Base-by-base conservation (phyloP, 2,329 filamentous ascomycete genomes). In the Tolypocladium tundrense region DNA sequence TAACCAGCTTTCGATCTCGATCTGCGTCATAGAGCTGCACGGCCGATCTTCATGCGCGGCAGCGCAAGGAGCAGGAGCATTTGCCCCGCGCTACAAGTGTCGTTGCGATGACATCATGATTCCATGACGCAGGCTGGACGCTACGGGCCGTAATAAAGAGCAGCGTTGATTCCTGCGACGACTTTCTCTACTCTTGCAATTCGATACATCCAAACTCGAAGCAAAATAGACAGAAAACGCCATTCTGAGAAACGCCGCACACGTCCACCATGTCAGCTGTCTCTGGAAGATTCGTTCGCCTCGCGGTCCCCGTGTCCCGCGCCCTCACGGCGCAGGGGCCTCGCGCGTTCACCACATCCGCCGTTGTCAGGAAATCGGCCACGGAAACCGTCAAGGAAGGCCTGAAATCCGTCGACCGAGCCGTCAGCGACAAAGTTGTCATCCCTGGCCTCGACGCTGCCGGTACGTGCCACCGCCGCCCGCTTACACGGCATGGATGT, bases 361-460 rank as follows among this genome's bases (percentile, higher is more conserved):
- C 75, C 11, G 68, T 69, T 2, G 63, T 70, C 10, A 74, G 74
- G 53, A 84, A 83, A 72, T 73, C 76, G 11, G 72, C 77, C 3
- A 73, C 79, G 55, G 81, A 86, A 58, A 63, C 76, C 0, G 79
- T 81, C 64, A 87, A 86, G 71, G 83, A 87, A 60, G 77, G 77
- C 4, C 70, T 82, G 58, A 84, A 86, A 71, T 73, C 72, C 7
- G 81, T 85, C 7, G 82, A 87, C 72, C 77, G 82, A 37, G 77
- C 73, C 54, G 81, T 87, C 48, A 79, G 80, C 59, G 79, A 84
- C 67, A 86, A 84, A 67, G 67, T 87, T 21, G 80, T 86, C 35
- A 80, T 86, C 31, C 82, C 83, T 43, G 83, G 82, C 19, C 84
- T 88, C 67, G 76, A 87, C 63, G 73, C 75, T 53, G 79, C 79